A percentile compares a stretch with the other conserved stretches of the same genome.
Conservation (phyloP, 305 asterid species). For the Solanum hybrid region DNA sequence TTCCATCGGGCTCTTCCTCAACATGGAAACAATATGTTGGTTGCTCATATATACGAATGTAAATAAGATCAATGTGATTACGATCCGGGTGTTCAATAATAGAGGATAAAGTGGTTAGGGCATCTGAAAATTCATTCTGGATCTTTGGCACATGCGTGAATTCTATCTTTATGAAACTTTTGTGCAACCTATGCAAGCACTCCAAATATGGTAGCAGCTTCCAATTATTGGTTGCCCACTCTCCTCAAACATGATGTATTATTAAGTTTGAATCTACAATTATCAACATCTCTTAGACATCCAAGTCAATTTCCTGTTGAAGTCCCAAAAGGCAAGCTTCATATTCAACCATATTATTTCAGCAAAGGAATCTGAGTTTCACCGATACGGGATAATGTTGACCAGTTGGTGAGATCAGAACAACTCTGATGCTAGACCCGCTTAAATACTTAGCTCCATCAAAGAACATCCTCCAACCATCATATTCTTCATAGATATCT, state of each 20-base stretch:
- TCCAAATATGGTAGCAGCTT: not conserved
- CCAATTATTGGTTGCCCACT: not conserved
- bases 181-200: not conserved
- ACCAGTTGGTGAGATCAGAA: no score
- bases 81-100: not conserved
- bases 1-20: not conserved
- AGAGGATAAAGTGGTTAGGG: not conserved
- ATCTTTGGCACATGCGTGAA: not conserved
- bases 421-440: no score
- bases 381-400: no score
- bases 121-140: not conserved
- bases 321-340: not conserved
- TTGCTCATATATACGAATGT: not conserved
- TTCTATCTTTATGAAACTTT: not conserved
- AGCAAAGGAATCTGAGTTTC: not conserved
- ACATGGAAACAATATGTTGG: not conserved
- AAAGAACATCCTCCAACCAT: no score
- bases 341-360: not conserved
- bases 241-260: not conserved
- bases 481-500: no score
- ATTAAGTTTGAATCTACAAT: not conserved
- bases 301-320: not conserved
- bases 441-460: no score
- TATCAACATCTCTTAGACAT: not conserved
- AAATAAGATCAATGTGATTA: no score